A percentile compares a stretch with the other conserved stretches of the same genome.
Evolutionary conservation across 179 eudicot genomes (phyloP).

Genomic region (Patellifolia procumbens): DNA sequence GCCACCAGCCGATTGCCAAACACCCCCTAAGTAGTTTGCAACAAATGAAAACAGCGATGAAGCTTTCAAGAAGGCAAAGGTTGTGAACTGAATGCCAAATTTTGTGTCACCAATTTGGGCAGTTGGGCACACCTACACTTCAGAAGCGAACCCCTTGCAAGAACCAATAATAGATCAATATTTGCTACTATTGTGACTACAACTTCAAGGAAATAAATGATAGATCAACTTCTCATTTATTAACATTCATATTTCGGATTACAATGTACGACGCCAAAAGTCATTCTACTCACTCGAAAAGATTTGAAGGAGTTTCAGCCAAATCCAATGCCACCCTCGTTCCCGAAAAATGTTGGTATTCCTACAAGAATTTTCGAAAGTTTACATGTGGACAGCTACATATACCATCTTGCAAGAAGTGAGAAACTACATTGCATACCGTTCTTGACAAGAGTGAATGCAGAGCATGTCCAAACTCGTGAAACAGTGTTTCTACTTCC

Average conservation of each 20-base stretch:
- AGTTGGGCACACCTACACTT: background rate
- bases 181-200: background rate
- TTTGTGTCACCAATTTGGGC: background rate
- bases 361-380: conserved; percentile 44
- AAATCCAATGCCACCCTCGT: conserved; percentile 92
- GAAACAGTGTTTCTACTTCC: conserved; percentile 93
- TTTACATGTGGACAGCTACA: conserved; percentile 7
- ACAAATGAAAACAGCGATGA: background rate
- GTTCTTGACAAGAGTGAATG: conserved; percentile 95
- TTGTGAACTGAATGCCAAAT: background rate
- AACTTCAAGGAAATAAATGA: background rate
- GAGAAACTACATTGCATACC: conserved; percentile 40
- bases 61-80: background rate
- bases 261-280: background rate
- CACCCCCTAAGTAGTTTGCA: too few relatives aligned
- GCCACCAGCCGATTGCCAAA: too few relatives aligned
- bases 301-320: conserved; percentile 96
- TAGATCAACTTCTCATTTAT: background rate
- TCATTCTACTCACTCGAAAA: conserved; percentile 76
- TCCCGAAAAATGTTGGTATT: conserved; percentile 96
- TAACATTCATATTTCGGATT: background rate
- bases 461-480: conserved; percentile 99
- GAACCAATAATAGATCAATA: background rate
- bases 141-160: conserved; percentile 5
- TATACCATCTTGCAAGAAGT: conserved; percentile 4